phyloP scores from a whole-genome alignment of 768 basidiomycete genomes.

The Agaricus blazei region DNA sequence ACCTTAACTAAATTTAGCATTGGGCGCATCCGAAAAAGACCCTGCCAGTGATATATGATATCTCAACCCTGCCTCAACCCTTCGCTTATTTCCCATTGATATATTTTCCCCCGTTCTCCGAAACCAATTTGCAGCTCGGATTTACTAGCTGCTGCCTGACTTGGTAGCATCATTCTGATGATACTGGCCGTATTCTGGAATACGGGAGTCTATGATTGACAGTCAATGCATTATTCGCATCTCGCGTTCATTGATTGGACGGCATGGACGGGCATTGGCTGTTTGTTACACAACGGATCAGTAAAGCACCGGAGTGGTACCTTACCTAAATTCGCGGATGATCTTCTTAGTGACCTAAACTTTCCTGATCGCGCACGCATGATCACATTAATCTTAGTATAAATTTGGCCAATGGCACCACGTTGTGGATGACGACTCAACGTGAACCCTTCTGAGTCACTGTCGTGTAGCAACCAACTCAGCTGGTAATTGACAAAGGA shows the following conservation, averaged over 20 bases:
- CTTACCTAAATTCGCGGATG: not conserved
- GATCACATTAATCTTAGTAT: not conserved
- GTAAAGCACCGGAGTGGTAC: not conserved
- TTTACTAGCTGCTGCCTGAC: not conserved
- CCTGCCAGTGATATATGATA: not conserved
- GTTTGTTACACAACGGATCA: not conserved
- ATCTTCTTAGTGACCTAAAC: not conserved
- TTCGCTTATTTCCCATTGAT: not conserved
- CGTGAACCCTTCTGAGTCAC: not conserved
- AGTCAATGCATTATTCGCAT: not conserved
- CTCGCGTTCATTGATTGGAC: not conserved
- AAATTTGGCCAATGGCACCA: slow-evolving; percentile 7
- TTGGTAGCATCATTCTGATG: not conserved
- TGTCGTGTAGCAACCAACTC: slow-evolving; percentile 6
- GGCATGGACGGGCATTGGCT: not conserved
- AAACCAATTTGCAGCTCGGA: not conserved
- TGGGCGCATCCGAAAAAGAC: slow-evolving; percentile 10
- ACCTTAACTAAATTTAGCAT: not conserved
- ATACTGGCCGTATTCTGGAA: not conserved
- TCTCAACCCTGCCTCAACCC: not conserved
- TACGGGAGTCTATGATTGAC: not conserved
- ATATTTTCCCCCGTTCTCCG: slow-evolving; percentile 9
- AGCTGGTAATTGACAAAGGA: not conserved
- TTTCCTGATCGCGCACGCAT: not conserved
- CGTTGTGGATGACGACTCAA: not conserved